phyloP scores from a whole-genome alignment of 78 protist species.

The Dictyostelium citrinum region DNA sequence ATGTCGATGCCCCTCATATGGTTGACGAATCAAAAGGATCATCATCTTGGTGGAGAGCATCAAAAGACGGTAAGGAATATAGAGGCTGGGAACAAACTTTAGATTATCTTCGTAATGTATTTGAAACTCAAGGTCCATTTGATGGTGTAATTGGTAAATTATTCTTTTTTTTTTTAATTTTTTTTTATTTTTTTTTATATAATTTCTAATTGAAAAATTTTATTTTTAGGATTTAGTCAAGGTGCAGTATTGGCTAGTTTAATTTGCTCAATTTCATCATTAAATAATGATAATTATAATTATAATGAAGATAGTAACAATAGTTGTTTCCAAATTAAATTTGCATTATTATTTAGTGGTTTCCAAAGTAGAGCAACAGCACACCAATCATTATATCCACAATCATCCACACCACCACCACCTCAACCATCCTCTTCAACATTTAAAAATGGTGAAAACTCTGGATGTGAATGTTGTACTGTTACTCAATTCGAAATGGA shows the following conservation, averaged over 20 bases:
- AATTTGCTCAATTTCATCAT: constrained; percentile 53
- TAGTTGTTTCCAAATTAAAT: constrained; percentile 22
- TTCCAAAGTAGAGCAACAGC: constrained; percentile 67
- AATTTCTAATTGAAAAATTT: not conserved
- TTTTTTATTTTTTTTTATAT: not conserved
- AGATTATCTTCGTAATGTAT: constrained; percentile 24
- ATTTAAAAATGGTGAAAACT: not conserved
- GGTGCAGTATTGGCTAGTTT: constrained; percentile 58
- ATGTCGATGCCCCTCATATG: constrained; percentile 70
- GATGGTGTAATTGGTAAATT: constrained; percentile 43
- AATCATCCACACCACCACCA: not conserved
- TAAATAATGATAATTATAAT: constrained; percentile 22
- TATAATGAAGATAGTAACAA: not conserved
- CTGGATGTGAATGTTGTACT: not conserved
- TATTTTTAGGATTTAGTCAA: constrained; percentile 55
- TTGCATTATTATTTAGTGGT: constrained; percentile 70
- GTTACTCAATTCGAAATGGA: not conserved
- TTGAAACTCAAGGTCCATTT: constrained; percentile 69
- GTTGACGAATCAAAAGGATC: constrained; percentile 60
- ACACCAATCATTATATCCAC: constrained; percentile 64
- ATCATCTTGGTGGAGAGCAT: constrained; percentile 72
- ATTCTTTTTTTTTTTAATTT: not conserved
- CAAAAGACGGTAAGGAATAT: constrained; percentile 72
- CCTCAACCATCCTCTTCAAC: not conserved
- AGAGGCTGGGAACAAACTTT: constrained; percentile 62